phyloP scores from a whole-genome alignment of 768 basidiomycete genomes.

The Tricholoma flavovirens region DNA sequence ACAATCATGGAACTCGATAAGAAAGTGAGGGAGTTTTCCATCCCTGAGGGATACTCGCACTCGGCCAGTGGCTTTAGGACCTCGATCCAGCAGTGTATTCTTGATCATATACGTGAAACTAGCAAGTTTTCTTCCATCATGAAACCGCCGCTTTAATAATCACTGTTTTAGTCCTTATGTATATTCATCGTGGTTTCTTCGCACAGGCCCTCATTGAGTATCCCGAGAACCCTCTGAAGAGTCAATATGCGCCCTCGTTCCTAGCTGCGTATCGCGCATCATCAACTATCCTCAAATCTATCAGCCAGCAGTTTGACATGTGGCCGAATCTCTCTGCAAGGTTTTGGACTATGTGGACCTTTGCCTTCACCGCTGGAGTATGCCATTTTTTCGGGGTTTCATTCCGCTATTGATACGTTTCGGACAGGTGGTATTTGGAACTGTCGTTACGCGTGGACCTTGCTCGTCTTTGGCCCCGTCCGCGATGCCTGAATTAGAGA shows the following conservation, averaged over 20 bases:
- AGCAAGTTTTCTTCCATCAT: conserved; percentile 21
- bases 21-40: conserved; percentile 56
- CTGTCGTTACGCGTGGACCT: conserved; percentile 71
- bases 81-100: conserved; percentile 39
- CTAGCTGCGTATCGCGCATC: conserved; percentile 57
- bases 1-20: conserved; percentile 64
- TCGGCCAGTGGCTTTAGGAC: conserved; percentile 24
- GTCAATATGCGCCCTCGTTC: conserved; percentile 59
- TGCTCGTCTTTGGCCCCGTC: conserved; percentile 58
- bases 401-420: not conserved
- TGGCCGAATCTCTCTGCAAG: conserved; percentile 45
- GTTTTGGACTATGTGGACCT: conserved; percentile 63
- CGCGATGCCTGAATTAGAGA: conserved; percentile 67
- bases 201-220: conserved; percentile 67
- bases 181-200: conserved; percentile 64
- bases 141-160: not conserved
- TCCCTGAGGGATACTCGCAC: conserved; percentile 11
- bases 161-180: conserved; percentile 43
- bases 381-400: conserved; percentile 8
- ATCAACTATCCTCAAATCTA: conserved; percentile 47
- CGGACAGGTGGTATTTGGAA: conserved; percentile 67
- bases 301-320: conserved; percentile 41
- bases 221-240: conserved; percentile 61
- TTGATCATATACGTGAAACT: conserved; percentile 45
- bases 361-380: conserved; percentile 50